Evolutionary conservation across 208 protist genomes (phyloP), one percentile per base, ranked within the genome.

Genomic region (Endotrypanum monterogeii): DNA sequence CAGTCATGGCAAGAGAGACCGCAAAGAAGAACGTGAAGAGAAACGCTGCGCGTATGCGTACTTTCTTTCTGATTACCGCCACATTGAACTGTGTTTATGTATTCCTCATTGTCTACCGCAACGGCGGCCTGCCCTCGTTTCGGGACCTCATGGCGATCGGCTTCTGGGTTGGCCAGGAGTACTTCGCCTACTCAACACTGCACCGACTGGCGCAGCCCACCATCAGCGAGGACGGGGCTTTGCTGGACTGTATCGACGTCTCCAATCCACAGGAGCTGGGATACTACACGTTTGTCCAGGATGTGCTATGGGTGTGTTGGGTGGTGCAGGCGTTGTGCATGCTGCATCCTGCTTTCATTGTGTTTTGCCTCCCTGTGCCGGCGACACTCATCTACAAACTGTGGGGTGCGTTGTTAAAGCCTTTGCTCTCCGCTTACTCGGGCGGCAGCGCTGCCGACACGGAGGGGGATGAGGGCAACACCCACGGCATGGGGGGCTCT

Each of bases 291-390:
- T 89, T 93, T 39, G 90, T 88, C 23, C 94, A 97, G 83, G 94
- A 97, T 77, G 55, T 92, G 48, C 68, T 97, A 63, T 97, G 94
- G 94, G 83, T 94, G 46, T 96, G 91, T 77, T 97, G 94, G 91
- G 85, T 86, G 35, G 94, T 94, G 48, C 89, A 96, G 78, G 60
- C 82, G 14, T 82, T 97, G 46, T 90, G 87, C 71, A 87, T 76
- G 52, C 2, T 94, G 6, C 89, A 94, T 74, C 82, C 79, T 41
- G 92, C 84, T 46, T 94, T 94, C 70, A 62, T 94, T 20, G 83
- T 97, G 6, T 89, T 97, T 56, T 97, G 96, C 70, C 76, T 96
- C 2, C 90, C 91, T n/a, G 85, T 96, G n/a, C 94, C 94, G 2
- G 88, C 79, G 7, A 90, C 84, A 37, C 54, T 85, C 11, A 67